Evolutionary conservation across 768 basidiomycete genomes (phyloP).

Genomic region (Phaffia australis): DNA sequence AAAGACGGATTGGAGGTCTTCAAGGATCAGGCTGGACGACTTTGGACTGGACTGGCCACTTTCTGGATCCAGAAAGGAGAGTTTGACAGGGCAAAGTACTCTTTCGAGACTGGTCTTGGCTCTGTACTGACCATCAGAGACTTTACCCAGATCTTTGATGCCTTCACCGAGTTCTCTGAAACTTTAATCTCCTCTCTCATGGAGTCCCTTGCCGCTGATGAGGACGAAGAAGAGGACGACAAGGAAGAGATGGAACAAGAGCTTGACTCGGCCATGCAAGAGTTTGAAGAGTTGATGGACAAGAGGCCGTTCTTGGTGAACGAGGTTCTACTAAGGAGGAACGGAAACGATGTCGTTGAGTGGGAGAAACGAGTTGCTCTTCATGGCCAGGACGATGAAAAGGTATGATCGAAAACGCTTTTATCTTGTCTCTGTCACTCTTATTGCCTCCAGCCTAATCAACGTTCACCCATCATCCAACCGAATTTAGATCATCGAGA

Average conservation of each 20-base stretch:
- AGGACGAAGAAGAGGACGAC: constrained; percentile 64
- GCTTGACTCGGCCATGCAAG: constrained; percentile 76
- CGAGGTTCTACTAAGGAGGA: constrained; percentile 81
- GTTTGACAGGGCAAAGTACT: constrained; percentile 72
- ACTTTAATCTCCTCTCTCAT: constrained; percentile 79
- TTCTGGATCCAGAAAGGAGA: constrained; percentile 98
- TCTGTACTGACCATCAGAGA: constrained; percentile 84
- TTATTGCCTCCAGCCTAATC: too few species aligned
- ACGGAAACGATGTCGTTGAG: constrained; percentile 95
- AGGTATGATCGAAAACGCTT: constrained; percentile 45
- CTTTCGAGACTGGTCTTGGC: constrained; percentile 77
- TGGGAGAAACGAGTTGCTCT: constrained; percentile 97
- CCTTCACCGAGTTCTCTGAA: constrained; percentile 89
- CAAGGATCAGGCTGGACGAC: constrained; percentile 88
- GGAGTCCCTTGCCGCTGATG: constrained; percentile 71
- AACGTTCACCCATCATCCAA: not conserved
- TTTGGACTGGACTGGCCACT: constrained; percentile 93
- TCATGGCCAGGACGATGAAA: constrained; percentile 77
- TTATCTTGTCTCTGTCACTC: not conserved
- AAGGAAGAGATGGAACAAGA: constrained; percentile 58
- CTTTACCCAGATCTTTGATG: constrained; percentile 95
- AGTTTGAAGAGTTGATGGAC: constrained; percentile 89
- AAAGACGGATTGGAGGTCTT: constrained; percentile 80
- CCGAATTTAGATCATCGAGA: constrained; percentile 64
- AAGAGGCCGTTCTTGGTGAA: constrained; percentile 91